phyloP scores from a whole-genome alignment of 192 early-diverging fungal species.

The Mortierella hygrophila region DNA sequence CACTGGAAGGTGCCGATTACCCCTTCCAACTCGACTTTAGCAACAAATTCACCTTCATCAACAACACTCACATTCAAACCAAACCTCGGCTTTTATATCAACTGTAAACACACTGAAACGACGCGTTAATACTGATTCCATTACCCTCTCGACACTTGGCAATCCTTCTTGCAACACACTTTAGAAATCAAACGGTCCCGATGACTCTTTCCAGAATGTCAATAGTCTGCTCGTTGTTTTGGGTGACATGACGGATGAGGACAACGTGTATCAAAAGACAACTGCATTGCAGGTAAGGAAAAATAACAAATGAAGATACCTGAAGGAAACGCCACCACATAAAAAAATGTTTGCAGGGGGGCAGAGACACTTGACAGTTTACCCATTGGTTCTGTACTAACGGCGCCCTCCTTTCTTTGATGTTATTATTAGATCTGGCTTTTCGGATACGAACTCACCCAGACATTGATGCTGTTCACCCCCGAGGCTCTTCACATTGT shows the following conservation, averaged over 20 bases:
- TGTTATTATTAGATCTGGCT: conserved; percentile 82
- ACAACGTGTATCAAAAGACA: conserved; percentile 80
- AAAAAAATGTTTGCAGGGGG: neutral
- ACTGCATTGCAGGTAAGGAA: conserved; percentile 74
- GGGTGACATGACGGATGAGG: conserved; percentile 74
- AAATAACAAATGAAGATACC: neutral
- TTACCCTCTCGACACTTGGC: neutral
- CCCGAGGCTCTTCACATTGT: conserved; percentile 82
- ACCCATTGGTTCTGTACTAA: neutral
- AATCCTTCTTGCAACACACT: neutral
- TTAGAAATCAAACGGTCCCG: conserved; percentile 47
- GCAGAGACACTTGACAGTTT: neutral
- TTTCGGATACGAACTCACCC: conserved; percentile 91
- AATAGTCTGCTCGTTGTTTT: conserved; percentile 74
- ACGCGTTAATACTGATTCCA: neutral
- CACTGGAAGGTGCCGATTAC: conserved; percentile 38
- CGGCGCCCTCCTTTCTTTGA: neutral
- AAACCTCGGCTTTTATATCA: neutral
- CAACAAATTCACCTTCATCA: neutral
- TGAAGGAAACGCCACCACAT: neutral
- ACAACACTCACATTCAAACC: neutral
- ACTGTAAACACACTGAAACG: conserved; percentile 10
- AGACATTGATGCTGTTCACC: conserved; percentile 86
- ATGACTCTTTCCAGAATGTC: conserved; percentile 67
- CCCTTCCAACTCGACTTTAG: neutral